Conservation (phyloP, 75 land plant genomes). For the Sequoiadendron giganteum region DNA sequence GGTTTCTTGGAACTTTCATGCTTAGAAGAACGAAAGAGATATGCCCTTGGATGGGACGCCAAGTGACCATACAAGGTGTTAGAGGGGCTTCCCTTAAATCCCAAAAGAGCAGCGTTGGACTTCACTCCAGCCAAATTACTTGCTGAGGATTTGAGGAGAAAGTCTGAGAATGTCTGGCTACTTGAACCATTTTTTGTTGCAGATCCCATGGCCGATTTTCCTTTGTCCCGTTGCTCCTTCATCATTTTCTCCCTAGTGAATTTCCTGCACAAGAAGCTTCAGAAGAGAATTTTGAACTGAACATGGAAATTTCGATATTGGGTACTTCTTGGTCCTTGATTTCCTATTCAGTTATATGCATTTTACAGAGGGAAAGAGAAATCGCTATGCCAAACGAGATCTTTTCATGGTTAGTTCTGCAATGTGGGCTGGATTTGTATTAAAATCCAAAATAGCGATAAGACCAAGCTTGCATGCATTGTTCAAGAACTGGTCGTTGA, state of each 20-base stretch:
- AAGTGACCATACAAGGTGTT: neutral
- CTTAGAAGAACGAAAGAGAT: neutral
- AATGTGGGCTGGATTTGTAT: neutral
- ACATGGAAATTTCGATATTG: neutral
- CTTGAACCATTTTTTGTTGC: neutral
- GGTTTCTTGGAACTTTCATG: neutral
- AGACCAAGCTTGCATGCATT: neutral
- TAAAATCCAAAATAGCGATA: neutral
- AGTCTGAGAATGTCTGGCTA: neutral
- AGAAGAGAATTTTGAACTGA: neutral
- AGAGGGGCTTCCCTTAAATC: neutral
- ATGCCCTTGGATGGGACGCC: neutral
- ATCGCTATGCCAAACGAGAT: neutral
- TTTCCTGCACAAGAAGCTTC: neutral
- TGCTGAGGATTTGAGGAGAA: neutral
- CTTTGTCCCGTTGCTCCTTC: neutral
- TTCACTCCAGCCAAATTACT: neutral
- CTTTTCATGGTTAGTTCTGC: neutral
- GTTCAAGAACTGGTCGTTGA: neutral
- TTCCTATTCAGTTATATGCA: neutral
- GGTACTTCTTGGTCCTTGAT: neutral
- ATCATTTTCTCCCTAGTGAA: neutral
- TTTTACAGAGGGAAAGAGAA: neutral
- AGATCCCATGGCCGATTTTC: neutral
- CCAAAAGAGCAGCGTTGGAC: neutral